A percentile compares a stretch with the other conserved stretches of the same genome.
phyloP scores from a whole-genome alignment of 2,329 filamentous ascomycete genomes.

The Acarospora socialis region DNA sequence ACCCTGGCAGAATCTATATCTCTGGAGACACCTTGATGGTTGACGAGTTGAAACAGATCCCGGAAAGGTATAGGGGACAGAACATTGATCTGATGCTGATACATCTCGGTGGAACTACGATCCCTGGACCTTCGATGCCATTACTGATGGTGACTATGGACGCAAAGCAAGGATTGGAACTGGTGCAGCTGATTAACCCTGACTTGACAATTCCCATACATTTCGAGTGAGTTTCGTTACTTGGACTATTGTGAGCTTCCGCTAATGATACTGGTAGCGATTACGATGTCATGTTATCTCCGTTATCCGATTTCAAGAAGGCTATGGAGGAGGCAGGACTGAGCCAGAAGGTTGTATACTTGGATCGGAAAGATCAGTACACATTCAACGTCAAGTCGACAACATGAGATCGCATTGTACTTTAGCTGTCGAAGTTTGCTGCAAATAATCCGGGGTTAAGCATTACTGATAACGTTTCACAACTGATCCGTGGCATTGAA shows the following conservation, averaged over 20 bases:
- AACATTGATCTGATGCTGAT: conserved; percentile 52
- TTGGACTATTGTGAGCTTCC: background rate
- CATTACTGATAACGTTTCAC: too few relatives aligned
- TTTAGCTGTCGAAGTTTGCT: too few relatives aligned
- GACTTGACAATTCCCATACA: conserved; percentile 51
- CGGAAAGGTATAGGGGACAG: conserved; percentile 37
- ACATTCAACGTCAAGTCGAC: conserved; percentile 38
- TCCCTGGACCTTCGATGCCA: conserved; percentile 44
- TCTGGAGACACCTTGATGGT: conserved; percentile 51
- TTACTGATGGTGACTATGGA: conserved; percentile 58
- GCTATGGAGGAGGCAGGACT: conserved; percentile 39
- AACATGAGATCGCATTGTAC: too few relatives aligned
- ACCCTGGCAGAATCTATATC: conserved; percentile 41
- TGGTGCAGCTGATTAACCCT: conserved; percentile 45
- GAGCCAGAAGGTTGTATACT: conserved; percentile 41
- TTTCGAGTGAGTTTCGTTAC: conserved; percentile 32
- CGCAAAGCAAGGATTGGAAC: conserved; percentile 44
- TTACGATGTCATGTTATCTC: conserved; percentile 47
- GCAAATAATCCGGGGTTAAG: too few relatives aligned
- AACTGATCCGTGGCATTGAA: too few relatives aligned
- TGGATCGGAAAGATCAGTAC: conserved; percentile 45
- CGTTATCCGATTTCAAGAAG: conserved; percentile 46
- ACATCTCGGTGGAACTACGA: conserved; percentile 51
- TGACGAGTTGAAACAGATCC: conserved; percentile 48
- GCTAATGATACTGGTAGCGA: conserved; percentile 27